These are phyloP conservation scores for Aureobasidium vineae DNA, from an alignment of 2,329 filamentous ascomycete genomes.

Conservation along the genomic window DNA sequence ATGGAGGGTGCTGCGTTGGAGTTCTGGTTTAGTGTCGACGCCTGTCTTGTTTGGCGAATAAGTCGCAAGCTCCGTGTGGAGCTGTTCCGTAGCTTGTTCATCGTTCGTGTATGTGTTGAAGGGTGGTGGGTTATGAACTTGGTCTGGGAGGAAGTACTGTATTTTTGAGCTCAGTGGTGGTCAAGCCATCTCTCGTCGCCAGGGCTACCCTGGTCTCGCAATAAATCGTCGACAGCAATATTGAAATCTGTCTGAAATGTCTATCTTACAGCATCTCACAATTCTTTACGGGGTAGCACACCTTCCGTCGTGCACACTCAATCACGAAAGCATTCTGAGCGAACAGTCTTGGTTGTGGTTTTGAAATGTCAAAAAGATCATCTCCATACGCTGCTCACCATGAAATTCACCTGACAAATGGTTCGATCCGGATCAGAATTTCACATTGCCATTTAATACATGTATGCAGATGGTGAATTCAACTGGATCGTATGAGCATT, in stretches of 20 bases:
- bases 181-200: not conserved
- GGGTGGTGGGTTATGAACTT: not conserved
- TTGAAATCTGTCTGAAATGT: not conserved
- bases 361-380: no score
- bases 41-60: not conserved
- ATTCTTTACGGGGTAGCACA: no score
- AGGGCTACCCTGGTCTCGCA: not conserved
- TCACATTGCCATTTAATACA: not conserved
- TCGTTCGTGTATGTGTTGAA: not conserved
- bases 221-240: not conserved
- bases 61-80: not conserved
- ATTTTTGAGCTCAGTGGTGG: not conserved
- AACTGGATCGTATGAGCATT: not conserved
- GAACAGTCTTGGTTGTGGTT: no score
- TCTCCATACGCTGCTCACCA: no score
- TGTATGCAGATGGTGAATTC: not conserved
- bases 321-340: no score
- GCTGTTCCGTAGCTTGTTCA: constrained; percentile 15
- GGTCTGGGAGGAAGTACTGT: not conserved
- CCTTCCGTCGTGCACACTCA: no score
- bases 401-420: no score
- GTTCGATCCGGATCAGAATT: no score
- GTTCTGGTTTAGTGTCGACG: not conserved
- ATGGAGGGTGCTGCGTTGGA: constrained; percentile 25
- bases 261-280: not conserved